Base-by-base conservation (phyloP, 23 red algal genomes). In the Gracilaria vermiculophylla region DNA sequence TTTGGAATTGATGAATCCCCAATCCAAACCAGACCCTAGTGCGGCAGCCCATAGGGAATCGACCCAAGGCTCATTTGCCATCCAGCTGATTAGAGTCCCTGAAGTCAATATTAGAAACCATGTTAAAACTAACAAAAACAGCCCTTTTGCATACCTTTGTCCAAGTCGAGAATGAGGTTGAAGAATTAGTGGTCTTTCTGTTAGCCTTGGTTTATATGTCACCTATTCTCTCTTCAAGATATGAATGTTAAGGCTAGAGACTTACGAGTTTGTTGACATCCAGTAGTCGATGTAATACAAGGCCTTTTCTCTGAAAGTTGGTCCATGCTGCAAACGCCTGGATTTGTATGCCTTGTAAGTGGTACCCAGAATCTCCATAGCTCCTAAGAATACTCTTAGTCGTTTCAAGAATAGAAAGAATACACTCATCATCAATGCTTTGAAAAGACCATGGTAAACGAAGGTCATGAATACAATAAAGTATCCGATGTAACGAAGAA, bases 261-360 rank as follows among this genome's bases (percentile, higher is more conserved):
- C 84, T 66, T 88, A 88, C 84, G 84, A 69, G 69, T 88, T 88
- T 41, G 84, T 88, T 77, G 84, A 88, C 36, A 88, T 57, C 84
- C 84, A 88, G 42, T 88, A 88, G 23, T 88, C 84, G 28, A 88
- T 69, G 39, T 88, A 88, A 34, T 88, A 88, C 10, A 73, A 88
- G 17, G 43, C n/a, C 17, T 88, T 88, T 34, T 88, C 69, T 76
- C 70, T 25, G 62, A 77, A 62, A 3, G 84, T 76, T 37, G 84
- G 84, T 48, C 84, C 84, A 56, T 76, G 72, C 24, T 56, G 20
- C 12, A 33, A 69, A 17, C 52, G 65, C 35, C 69, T 45, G 45
- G 47, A 54, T 48, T 66, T 65, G 11, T 71, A 85, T 17, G 81
- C 64, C 6, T 65, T 48, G 62, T 69, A 85, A 37, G 64, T 71